phyloP scores from a whole-genome alignment of 2,329 filamentous ascomycete species.

The Pseudogymnoascus sp. region DNA sequence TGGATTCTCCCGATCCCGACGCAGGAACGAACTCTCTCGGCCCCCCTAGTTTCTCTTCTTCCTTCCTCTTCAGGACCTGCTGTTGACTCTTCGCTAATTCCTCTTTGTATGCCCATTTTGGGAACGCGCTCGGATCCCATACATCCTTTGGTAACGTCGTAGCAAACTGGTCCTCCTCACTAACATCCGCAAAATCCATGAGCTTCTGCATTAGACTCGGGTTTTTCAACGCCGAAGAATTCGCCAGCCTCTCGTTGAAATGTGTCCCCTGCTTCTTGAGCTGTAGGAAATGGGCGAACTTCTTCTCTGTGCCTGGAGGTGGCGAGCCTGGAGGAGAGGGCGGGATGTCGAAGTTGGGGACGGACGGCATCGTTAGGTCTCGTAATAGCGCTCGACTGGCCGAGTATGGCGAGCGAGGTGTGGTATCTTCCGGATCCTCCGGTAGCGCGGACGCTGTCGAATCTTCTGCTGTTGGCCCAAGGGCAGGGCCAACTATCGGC shows the following conservation, averaged over 20 bases:
- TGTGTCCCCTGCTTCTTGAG: conserved; percentile 71
- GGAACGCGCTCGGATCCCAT: conserved; percentile 52
- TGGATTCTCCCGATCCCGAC: conserved; percentile 18
- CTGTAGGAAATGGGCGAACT: conserved; percentile 65
- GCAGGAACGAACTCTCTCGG: conserved; percentile 29
- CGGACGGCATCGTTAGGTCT: conserved; percentile 64
- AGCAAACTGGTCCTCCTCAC: conserved; percentile 53
- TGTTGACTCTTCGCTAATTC: conserved; percentile 40
- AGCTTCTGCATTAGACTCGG: conserved; percentile 66
- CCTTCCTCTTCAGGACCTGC: conserved; percentile 36
- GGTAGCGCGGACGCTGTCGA: conserved; percentile 17
- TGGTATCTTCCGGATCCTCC: conserved; percentile 21
- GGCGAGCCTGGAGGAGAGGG: conserved; percentile 61
- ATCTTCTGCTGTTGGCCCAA: conserved; percentile 23
- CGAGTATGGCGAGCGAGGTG: conserved; percentile 55
- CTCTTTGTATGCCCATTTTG: conserved; percentile 45
- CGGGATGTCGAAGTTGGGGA: conserved; percentile 68
- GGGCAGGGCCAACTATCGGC: conserved; percentile 23
- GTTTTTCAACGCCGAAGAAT: conserved; percentile 60
- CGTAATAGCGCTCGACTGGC: conserved; percentile 56
- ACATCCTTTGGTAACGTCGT: conserved; percentile 50
- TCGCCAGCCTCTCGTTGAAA: conserved; percentile 68
- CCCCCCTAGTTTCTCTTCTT: conserved; percentile 26
- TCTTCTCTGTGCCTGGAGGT: conserved; percentile 47
- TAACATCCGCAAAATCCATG: conserved; percentile 58